Base-by-base conservation (phyloP, 1,284 basidiomycete species). In the Naganishia cerealis region DNA sequence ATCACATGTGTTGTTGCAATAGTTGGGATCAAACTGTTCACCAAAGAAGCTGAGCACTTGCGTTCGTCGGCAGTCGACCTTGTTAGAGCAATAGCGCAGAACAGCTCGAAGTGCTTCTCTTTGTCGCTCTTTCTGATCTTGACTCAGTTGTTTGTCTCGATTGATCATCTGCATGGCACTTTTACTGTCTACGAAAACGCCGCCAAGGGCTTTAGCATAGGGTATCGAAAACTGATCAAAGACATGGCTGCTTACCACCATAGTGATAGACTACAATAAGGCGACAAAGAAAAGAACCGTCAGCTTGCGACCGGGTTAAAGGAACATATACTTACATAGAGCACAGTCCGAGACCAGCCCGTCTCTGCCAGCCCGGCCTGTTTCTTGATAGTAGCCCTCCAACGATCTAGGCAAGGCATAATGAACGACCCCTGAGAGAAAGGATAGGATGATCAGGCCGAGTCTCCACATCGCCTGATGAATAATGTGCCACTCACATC, bases 351-450 rank as follows among this genome's bases (percentile, higher is more conserved):
- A 86, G 5, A 82, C 79, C 67, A 84, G 80, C 15, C 90, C 90
- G 75, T 93, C 91, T 71, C 91, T 83, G 3, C 91, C 91, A 3
- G 91, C 91, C 66, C 91, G 85, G 9, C 91, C 91, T 0, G 91
- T 92, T 78, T 93, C 91, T 80, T 92, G 90, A 74, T 90, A 90
- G 75, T 90, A 89, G 7, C 86, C 87, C 67, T 90, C 88, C 65
- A 92, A 80, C 9, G 86, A 87, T 65, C 84, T 84, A 1, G 91
- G 90, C 21, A 90, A 71, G 13, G 85, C 84, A 69, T 88, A 85
- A 74, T 93, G 91, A 63, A 92, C 87, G 59, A 93, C 90, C 74
- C 90, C 90, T 88, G 67, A 16, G 42, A 29, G 21, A 39, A 24
- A 57, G 36, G 13, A 65, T 3, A 50, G 24, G 36, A 26, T 18